Conservation (phyloP, 306 rosid species). For the Luffa aegyptiaca region DNA sequence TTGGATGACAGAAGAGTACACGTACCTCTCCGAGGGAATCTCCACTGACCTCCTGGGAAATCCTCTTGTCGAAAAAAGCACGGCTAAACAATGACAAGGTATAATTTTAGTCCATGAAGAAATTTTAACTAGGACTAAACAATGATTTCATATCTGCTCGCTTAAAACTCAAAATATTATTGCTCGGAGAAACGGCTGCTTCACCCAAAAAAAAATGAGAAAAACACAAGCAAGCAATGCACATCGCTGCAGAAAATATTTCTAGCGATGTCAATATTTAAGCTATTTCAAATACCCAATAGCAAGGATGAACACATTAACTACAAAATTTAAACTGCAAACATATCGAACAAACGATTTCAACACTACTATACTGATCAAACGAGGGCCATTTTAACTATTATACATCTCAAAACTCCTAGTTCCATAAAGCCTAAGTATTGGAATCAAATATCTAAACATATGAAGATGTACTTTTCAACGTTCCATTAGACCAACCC, state of each 20-base stretch:
- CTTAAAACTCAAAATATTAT: neutral
- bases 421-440: neutral
- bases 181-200: neutral
- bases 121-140: neutral
- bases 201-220: neutral
- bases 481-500: neutral
- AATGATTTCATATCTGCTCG: neutral
- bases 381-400: neutral
- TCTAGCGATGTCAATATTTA: no score
- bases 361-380: neutral
- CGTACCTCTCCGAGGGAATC: constrained; percentile 50
- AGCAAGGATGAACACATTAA: neutral
- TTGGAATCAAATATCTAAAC: neutral
- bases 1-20: neutral
- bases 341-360: neutral
- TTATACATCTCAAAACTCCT: neutral
- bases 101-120: neutral
- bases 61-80: constrained; percentile 44
- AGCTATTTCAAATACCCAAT: neutral
- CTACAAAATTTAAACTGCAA: neutral
- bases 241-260: no score
- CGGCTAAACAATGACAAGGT: constrained; percentile 17
- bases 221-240: neutral
- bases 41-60: constrained; percentile 56
- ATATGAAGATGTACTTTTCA: neutral